phyloP scores from a whole-genome alignment of 225 moss, liverwort and hornwort species.

The Physcomitrium patens region DNA sequence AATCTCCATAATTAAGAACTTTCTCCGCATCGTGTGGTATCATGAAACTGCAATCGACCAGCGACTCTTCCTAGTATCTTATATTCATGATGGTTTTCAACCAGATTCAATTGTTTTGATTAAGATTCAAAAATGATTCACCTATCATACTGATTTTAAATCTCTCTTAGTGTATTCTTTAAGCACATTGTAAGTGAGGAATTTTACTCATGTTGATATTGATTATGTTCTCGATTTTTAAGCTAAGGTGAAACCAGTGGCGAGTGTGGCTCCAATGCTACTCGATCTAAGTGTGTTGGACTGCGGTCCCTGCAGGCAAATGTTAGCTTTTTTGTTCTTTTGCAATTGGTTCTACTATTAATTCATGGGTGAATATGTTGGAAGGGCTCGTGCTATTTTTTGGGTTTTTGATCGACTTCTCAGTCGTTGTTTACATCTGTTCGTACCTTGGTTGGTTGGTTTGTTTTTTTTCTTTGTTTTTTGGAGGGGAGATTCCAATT shows the following conservation, averaged over 20 bases:
- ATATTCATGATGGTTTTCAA: too few species aligned
- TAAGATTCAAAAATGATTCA: too few species aligned
- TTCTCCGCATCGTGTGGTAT: too few species aligned
- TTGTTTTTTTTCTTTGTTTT: too few species aligned
- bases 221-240: constrained; percentile 72
- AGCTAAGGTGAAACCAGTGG: constrained; percentile 71
- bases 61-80: too few species aligned
- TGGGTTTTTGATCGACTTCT: neutral
- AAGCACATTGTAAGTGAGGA: neutral
- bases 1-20: too few species aligned
- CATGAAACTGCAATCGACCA: too few species aligned
- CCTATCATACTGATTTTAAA: neutral
- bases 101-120: neutral
- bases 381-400: neutral
- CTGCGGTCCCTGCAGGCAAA: constrained; percentile 89
- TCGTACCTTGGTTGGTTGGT: too few species aligned
- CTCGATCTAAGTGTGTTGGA: constrained; percentile 84
- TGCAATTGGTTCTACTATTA: neutral
- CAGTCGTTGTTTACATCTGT: neutral
- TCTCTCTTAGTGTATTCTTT: constrained; percentile 1
- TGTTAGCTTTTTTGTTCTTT: constrained; percentile 17
- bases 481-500: too few species aligned
- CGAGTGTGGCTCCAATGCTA: constrained; percentile 84
- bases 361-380: neutral
- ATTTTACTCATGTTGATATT: constrained; percentile 14